phyloP scores from a whole-genome alignment of 2,329 filamentous ascomycete genomes.

The Epichloe gansuensis region DNA sequence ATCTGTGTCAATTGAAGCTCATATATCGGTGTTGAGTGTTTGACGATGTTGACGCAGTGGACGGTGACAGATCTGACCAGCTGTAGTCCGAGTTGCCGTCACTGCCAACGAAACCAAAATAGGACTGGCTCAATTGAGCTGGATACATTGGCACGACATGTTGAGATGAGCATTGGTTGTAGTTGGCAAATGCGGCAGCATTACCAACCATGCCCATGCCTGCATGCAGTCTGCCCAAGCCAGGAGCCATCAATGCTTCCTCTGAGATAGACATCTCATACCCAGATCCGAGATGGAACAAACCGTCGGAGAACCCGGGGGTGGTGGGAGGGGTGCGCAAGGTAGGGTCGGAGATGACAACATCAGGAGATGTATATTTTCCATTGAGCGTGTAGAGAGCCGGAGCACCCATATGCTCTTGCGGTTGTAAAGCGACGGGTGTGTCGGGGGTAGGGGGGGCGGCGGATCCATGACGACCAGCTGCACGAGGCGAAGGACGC shows the following conservation, averaged over 20 bases:
- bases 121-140: conserved; percentile 28
- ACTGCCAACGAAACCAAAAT: conserved; percentile 23
- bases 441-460: conserved; percentile 39
- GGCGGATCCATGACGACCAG: conserved; percentile 24
- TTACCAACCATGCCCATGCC: conserved; percentile 32
- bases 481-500: conserved; percentile 28
- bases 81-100: conserved; percentile 33
- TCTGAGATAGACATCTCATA: conserved; percentile 29
- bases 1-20: conserved; percentile 14
- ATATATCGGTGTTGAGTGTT: conserved; percentile 10
- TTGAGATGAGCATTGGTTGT: conserved; percentile 26
- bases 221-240: conserved; percentile 29
- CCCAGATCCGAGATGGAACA: conserved; percentile 27
- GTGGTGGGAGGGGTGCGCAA: conserved; percentile 42
- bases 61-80: conserved; percentile 33
- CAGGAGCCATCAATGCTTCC: conserved; percentile 36
- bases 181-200: conserved; percentile 29
- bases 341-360: conserved; percentile 27
- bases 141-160: conserved; percentile 15
- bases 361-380: conserved; percentile 18
- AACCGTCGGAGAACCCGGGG: conserved; percentile 32
- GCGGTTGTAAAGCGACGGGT: conserved; percentile 27
- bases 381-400: conserved; percentile 18
- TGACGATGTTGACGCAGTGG: conserved; percentile 20
- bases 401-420: conserved; percentile 26